Conservation (phyloP, 1,284 basidiomycete species). For the Marasmius tenuissimus region DNA sequence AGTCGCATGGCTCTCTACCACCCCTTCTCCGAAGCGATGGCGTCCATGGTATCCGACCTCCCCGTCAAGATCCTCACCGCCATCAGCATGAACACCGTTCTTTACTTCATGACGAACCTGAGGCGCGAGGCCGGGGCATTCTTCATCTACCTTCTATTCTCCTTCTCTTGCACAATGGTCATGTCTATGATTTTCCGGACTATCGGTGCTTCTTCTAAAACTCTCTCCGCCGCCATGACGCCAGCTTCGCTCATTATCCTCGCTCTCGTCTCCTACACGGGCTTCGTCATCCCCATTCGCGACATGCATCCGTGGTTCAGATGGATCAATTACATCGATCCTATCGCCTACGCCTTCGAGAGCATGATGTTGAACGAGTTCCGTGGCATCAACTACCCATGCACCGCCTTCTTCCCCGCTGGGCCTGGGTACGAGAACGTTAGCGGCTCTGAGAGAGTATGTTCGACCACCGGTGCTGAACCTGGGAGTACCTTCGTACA, state of each 20-base stretch:
- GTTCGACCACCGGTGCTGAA: constrained; percentile 37
- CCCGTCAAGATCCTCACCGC: constrained; percentile 17
- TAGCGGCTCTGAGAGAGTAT: constrained; percentile 29
- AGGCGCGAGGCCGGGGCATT: constrained; percentile 12
- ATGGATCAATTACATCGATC: constrained; percentile 49
- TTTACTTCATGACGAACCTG: constrained; percentile 15
- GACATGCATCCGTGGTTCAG: constrained; percentile 13
- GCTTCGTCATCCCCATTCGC: constrained; percentile 11
- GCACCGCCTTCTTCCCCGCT: constrained; percentile 32
- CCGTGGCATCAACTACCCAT: constrained; percentile 28
- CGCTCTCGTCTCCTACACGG: constrained; percentile 38
- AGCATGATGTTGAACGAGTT: constrained; percentile 49
- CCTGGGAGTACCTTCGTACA: constrained; percentile 35
- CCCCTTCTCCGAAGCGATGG: constrained; percentile 19
- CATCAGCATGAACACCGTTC: constrained; percentile 5
- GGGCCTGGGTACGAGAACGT: constrained; percentile 29
- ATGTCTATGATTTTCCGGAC: constrained; percentile 47
- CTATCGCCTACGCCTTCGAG: constrained; percentile 38
- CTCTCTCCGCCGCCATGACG: constrained; percentile 35
- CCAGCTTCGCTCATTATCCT: constrained; percentile 41
- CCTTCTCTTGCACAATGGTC: constrained; percentile 33
- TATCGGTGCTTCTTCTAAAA: constrained; percentile 37
- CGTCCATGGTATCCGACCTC: constrained; percentile 20
- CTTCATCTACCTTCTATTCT: constrained; percentile 30
- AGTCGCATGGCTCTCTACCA: constrained; percentile 13